A percentile compares a stretch with the other conserved stretches of the same genome.
Evolutionary conservation across 148 eudicot genomes (phyloP).

Genomic region (Camellia japonica): DNA sequence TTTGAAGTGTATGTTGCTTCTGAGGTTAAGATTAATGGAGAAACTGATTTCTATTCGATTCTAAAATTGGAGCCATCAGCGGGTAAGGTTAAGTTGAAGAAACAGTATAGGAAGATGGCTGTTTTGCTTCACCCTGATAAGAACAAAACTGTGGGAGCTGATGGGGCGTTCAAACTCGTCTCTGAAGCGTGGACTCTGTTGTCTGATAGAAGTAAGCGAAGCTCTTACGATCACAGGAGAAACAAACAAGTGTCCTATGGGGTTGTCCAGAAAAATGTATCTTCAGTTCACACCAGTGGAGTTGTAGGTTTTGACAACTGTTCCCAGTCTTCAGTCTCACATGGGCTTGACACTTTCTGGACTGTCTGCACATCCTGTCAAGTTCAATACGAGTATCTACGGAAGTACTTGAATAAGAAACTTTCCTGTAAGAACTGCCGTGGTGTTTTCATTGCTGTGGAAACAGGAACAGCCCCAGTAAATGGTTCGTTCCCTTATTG

Average conservation of each 20-base stretch:
- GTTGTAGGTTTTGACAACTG: slow-evolving; percentile 32
- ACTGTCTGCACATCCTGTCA: slow-evolving; percentile 97
- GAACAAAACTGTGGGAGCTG: slow-evolving; percentile 87
- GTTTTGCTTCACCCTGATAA: slow-evolving; percentile 90
- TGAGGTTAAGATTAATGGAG: slow-evolving; percentile 61
- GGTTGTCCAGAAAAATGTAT: slow-evolving; percentile 26
- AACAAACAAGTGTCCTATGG: slow-evolving; percentile 40
- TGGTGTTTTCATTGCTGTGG: slow-evolving; percentile 89
- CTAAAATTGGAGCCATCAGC: slow-evolving; percentile 76
- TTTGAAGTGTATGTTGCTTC: slow-evolving; percentile 72
- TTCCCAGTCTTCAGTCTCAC: slow-evolving; percentile 47
- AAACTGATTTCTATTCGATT: slow-evolving; percentile 73
- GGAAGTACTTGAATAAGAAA: slow-evolving; percentile 88
- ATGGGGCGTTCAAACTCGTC: slow-evolving; percentile 82
- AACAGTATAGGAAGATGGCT: slow-evolving; percentile 78
- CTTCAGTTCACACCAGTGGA: slow-evolving; percentile 29
- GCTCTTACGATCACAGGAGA: slow-evolving; percentile 65
- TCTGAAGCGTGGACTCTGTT: slow-evolving; percentile 88
- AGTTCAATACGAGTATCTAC: slow-evolving; percentile 93
- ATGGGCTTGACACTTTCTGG: slow-evolving; percentile 80
- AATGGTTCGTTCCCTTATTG: slow-evolving; percentile 73
- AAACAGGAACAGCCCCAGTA: slow-evolving; percentile 73
- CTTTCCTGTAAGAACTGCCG: slow-evolving; percentile 98
- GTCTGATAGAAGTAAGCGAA: slow-evolving; percentile 67
- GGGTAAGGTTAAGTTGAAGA: slow-evolving; percentile 64